These are phyloP conservation scores for Pseudogymnoascus sp. DNA, from an alignment of 2,329 filamentous ascomycete genomes.

Conservation along the genomic window DNA sequence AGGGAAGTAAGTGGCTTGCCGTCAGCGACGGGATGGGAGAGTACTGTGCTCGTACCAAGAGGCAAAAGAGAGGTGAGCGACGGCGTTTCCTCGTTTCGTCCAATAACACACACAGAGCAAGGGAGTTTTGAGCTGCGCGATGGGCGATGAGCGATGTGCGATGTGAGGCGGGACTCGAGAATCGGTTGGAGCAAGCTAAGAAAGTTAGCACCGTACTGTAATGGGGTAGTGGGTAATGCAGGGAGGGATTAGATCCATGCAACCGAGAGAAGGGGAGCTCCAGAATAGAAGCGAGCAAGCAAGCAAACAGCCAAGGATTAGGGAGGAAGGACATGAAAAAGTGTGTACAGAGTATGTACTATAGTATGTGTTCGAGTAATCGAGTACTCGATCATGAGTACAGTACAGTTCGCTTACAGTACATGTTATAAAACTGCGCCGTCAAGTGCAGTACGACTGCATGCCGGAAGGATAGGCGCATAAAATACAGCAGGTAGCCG, in stretches of 20 bases:
- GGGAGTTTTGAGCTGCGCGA: background rate
- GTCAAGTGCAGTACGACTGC: background rate
- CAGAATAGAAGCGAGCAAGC: background rate
- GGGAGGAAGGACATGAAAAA: background rate
- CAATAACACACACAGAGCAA: background rate
- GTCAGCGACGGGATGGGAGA: background rate
- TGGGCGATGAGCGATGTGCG: background rate
- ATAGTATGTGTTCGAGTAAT: background rate
- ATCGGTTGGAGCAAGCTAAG: background rate
- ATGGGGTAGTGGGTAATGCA: background rate
- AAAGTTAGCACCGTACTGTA: background rate
- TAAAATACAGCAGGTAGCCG: background rate
- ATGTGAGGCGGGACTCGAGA: background rate
- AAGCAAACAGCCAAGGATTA: background rate
- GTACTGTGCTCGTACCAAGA: background rate
- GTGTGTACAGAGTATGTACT: background rate
- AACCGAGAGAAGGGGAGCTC: background rate
- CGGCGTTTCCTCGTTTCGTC: background rate
- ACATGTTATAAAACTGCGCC: background rate
- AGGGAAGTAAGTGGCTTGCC: background rate
- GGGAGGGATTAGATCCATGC: background rate
- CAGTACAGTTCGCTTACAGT: background rate
- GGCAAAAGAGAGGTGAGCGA: background rate
- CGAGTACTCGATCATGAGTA: background rate
- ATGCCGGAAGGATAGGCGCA: background rate